Evolutionary conservation across 2,329 filamentous ascomycete species (phyloP).

Genomic region (Aspergillus oerlinghausenensis): DNA sequence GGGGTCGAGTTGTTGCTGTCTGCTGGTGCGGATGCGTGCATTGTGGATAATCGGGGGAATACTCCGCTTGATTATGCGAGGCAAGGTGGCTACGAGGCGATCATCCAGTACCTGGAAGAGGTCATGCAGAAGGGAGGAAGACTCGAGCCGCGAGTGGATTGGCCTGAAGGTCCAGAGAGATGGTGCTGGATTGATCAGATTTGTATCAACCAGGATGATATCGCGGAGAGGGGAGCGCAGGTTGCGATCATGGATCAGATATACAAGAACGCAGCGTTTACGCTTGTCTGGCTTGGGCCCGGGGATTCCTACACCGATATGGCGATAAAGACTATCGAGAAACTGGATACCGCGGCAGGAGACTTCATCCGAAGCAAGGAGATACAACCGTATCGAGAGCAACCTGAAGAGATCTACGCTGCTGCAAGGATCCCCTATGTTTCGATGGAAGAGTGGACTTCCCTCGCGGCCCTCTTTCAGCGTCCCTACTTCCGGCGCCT

Average conservation of each 20-base stretch:
- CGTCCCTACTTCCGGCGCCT: conserved; percentile 1
- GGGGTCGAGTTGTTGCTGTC: background rate
- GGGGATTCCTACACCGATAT: background rate
- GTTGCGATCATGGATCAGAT: conserved; percentile 4
- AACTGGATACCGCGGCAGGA: background rate
- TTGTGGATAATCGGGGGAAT: background rate
- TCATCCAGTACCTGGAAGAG: background rate
- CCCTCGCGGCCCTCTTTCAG: background rate
- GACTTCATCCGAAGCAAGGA: background rate
- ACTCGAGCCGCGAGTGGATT: background rate
- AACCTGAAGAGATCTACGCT: background rate
- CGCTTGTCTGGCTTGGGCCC: conserved; percentile 1
- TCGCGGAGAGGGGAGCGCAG: background rate
- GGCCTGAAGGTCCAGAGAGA: conserved; percentile 1
- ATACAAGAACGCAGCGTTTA: background rate
- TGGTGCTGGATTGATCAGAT: conserved; percentile 7
- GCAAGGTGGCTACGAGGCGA: background rate
- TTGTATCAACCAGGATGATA: conserved; percentile 4
- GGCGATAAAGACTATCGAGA: background rate
- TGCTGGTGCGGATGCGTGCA: background rate
- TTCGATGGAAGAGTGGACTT: background rate
- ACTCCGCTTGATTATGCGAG: background rate
- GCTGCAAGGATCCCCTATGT: background rate
- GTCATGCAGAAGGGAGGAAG: background rate
- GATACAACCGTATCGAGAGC: background rate